Conservation (phyloP, 1,284 basidiomycete genomes). For the Trametes polyzona region DNA sequence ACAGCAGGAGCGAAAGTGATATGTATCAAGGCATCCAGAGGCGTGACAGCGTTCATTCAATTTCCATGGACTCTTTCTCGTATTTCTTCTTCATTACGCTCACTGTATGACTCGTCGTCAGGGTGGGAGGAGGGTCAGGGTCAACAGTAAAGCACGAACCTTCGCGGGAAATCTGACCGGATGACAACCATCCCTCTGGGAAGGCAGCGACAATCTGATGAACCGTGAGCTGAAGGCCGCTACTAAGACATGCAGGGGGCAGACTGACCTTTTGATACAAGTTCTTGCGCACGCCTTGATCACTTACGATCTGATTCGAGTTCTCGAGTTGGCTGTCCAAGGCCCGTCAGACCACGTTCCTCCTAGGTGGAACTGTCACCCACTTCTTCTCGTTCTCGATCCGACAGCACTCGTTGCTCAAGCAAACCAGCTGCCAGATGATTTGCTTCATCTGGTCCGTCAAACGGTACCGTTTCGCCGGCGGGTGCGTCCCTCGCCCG, state of each 20-base stretch:
- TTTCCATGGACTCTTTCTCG: constrained; percentile 66
- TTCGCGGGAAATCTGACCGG: constrained; percentile 51
- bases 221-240: background rate
- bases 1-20: background rate
- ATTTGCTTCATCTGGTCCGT: constrained; percentile 76
- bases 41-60: constrained; percentile 36
- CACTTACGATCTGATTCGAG: constrained; percentile 70
- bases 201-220: constrained; percentile 72
- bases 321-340: constrained; percentile 61
- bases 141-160: constrained; percentile 33
- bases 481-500: constrained; percentile 55
- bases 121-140: background rate
- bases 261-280: constrained; percentile 73
- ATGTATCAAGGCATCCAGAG: background rate
- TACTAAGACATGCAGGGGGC: background rate
- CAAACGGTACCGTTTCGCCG: constrained; percentile 70
- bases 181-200: constrained; percentile 74
- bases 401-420: constrained; percentile 80
- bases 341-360: constrained; percentile 5
- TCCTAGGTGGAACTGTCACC: constrained; percentile 34
- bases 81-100: constrained; percentile 79
- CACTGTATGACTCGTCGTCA: constrained; percentile 45
- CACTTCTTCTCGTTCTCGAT: constrained; percentile 87
- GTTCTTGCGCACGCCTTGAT: constrained; percentile 75
- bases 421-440: constrained; percentile 77